Percentiles rank a stretch among this genome's conserved stretches.
Evolutionary conservation across 2,329 filamentous ascomycete species (phyloP).

Genomic region (Alternaria angustiovoidea): DNA sequence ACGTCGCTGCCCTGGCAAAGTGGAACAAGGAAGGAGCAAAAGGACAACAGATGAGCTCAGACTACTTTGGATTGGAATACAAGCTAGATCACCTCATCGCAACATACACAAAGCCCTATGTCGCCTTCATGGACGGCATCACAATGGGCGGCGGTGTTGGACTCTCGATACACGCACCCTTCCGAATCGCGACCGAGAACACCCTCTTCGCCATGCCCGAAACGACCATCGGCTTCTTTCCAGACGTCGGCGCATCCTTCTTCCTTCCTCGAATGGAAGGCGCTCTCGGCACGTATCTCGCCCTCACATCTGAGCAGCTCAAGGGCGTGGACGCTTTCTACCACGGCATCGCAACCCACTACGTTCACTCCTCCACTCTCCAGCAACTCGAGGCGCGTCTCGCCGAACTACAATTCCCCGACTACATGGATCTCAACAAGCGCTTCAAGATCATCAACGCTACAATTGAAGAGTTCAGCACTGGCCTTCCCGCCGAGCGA

Average conservation of each 20-base stretch:
- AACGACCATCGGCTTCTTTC: conserved; percentile 98
- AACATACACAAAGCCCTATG: conserved; percentile 90
- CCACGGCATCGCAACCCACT: conserved; percentile 92
- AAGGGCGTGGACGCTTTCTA: conserved; percentile 88
- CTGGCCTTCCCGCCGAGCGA: conserved; percentile 74
- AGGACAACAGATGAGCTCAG: conserved; percentile 76
- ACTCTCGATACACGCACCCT: conserved; percentile 91
- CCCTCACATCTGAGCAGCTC: conserved; percentile 85
- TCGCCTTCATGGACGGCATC: conserved; percentile 96
- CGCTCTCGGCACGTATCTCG: conserved; percentile 87
- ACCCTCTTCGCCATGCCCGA: conserved; percentile 99
- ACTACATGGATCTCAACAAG: conserved; percentile 70
- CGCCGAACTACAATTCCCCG: conserved; percentile 86
- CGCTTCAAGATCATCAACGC: conserved; percentile 78
- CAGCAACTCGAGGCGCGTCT: conserved; percentile 83
- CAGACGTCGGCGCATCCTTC: conserved; percentile 95
- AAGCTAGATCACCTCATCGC: conserved; percentile 94
- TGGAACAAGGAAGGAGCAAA: conserved; percentile 73
- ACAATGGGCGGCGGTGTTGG: conserved; percentile 99
- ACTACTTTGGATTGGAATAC: conserved; percentile 96
- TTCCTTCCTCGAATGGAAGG: conserved; percentile 93
- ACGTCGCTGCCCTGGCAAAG: conserved; percentile 80
- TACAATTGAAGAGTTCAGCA: conserved; percentile 91
- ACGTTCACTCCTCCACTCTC: conserved; percentile 88
- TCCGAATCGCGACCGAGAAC: conserved; percentile 94